Evolutionary conservation across 2,329 filamentous ascomycete species (phyloP).

Genomic region (Monilinia vaccinii-corymbosi): DNA sequence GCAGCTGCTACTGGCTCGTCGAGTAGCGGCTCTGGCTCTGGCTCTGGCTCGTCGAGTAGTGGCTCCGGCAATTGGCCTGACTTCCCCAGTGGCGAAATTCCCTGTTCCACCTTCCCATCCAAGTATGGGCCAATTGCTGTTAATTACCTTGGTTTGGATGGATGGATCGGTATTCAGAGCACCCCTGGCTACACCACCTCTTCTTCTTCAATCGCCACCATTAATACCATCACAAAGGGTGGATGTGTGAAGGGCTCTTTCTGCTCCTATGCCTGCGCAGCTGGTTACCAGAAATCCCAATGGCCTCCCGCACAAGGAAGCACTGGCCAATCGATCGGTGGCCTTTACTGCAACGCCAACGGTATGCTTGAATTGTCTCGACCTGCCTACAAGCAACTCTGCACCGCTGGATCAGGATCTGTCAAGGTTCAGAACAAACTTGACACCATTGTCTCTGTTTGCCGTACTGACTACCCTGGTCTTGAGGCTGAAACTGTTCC

Average conservation of each 20-base stretch:
- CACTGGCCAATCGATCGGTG: constrained; percentile 79
- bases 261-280: constrained; percentile 91
- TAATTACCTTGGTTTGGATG: constrained; percentile 57
- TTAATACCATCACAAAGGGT: constrained; percentile 54
- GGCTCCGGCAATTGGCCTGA: constrained; percentile 48
- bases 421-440: constrained; percentile 72
- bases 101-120: constrained; percentile 67
- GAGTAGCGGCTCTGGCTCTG: constrained; percentile 4
- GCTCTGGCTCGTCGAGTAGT: constrained; percentile 10
- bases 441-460: constrained; percentile 57
- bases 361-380: constrained; percentile 75
- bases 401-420: constrained; percentile 57
- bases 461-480: constrained; percentile 94
- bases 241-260: constrained; percentile 55
- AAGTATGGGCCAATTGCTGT: constrained; percentile 70
- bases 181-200: constrained; percentile 39
- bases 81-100: constrained; percentile 68
- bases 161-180: constrained; percentile 74
- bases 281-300: constrained; percentile 85
- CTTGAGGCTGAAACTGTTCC: constrained; percentile 83
- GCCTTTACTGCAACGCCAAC: constrained; percentile 65
- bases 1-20: constrained; percentile 17
- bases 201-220: constrained; percentile 51
- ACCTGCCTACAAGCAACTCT: constrained; percentile 56
- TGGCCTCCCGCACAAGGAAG: constrained; percentile 74